Evolutionary conservation across 345 rosid species (phyloP), one percentile per base, ranked within the genome.

Genomic region (Citrus sp.): DNA sequence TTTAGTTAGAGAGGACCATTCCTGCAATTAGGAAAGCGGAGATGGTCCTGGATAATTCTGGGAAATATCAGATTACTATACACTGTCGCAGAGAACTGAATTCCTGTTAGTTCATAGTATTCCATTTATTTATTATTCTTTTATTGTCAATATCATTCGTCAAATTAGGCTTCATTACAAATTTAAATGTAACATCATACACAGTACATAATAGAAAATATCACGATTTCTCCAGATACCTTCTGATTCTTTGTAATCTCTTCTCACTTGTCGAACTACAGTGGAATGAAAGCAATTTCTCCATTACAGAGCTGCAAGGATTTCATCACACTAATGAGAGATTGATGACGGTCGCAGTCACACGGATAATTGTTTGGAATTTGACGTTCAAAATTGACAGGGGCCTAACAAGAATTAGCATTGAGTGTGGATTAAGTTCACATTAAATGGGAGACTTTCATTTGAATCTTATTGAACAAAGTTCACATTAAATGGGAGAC

Each of bases 41-140:
- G 76, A 70, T 24, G 81, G 69, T 76, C 55, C 59, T 55, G 27
- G n/a, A 65, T 69, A 67, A 56, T 72, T 77, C 64, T n/a, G 78
- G 73, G 82, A 70, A 68, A 62, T 73, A 83, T 81, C 74, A 76
- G 86, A 30, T 72, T 70, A 82, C 56, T 27, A 38, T 54, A 82
- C 72, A 3, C 16, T 9, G 35, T 69, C 70, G 74, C 65, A 42
- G 72, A 74, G 22, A 32, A 79, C 54, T 32, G 42, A 35, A 55
- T 32, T 35, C 54, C 72, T 16, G 68, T 76, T 38, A 78, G 68
- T 64, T 61, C 37, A 62, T n/a, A 69, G 67, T 27, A 71, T 65
- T 81, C 69, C 51, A 79, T 86, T 85, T 76, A 78, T 86, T 86
- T 74, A 58, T 86, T 80, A 67, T 77, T 83, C 73, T 69, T 67